These are phyloP conservation scores for Lepidium campestre DNA, from an alignment of 441 rosid genomes.

Conservation along the genomic window DNA sequence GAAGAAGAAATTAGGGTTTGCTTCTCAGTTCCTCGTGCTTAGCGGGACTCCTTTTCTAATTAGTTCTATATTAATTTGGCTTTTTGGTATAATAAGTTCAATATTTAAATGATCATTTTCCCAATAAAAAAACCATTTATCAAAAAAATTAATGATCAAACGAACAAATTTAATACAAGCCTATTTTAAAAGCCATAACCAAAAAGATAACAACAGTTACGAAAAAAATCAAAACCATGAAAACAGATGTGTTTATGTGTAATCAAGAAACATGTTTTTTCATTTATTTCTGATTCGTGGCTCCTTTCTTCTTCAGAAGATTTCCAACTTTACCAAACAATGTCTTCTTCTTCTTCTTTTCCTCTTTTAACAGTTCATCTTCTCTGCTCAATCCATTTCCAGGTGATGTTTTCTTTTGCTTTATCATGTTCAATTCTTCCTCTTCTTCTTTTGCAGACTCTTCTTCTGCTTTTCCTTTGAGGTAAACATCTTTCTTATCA, in stretches of 20 bases:
- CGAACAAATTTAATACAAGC: no score
- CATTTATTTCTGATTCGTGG: slow-evolving; percentile 14
- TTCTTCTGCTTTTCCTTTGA: slow-evolving; percentile 49
- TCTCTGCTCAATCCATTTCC: slow-evolving; percentile 36
- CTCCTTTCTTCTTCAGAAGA: slow-evolving; percentile 80
- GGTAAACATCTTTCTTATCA: slow-evolving; percentile 79
- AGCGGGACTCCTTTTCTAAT: no score
- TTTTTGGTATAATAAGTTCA: no score
- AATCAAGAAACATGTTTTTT: slow-evolving; percentile 1
- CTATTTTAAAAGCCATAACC: no score
- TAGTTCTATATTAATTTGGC: no score
- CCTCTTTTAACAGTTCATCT: slow-evolving; percentile 53
- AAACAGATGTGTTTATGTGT: background rate
- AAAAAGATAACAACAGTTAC: no score
- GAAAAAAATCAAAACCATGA: background rate
- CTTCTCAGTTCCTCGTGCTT: no score
- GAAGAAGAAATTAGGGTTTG: no score
- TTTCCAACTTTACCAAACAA: slow-evolving; percentile 78
- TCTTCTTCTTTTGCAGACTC: slow-evolving; percentile 61
- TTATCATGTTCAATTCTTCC: slow-evolving; percentile 43
- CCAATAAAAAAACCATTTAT: no score
- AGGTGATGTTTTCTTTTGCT: slow-evolving; percentile 19
- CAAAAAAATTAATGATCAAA: no score
- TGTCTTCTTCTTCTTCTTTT: slow-evolving; percentile 51
- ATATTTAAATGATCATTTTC: no score